Base-by-base conservation (phyloP, 2,329 filamentous ascomycete genomes). In the Ophiostoma novo-ulmi region DNA sequence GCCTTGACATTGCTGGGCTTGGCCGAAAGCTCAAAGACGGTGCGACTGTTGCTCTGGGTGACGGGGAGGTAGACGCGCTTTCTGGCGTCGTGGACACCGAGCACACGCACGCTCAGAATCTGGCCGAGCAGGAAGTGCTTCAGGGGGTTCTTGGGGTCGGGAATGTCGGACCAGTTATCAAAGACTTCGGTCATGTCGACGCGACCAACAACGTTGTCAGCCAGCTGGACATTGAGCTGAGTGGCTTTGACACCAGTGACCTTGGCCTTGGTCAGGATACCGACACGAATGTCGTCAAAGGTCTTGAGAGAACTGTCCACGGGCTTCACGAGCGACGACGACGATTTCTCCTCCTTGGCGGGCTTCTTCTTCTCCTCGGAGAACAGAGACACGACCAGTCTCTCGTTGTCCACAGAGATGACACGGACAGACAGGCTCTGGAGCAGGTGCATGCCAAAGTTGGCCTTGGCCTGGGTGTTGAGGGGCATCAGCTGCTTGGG, bases 51-150 rank as follows among this genome's bases (percentile, higher is more conserved):
- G 65, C 93, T 88, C 80, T 98, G 94, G 52, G 91, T 91, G 76
- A 99, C 92, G 2, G 95, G 94, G 61, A 99, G 84, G 81, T 97
- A 99, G 65, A 91, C 89, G 80, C 97, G 92, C 75, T 92, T 96
- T 74, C 91, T 89, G 68, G 93, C 91, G 80, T 97, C 93, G 77
- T 98, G 94, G 41, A 96, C 85, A 73, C 94, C 94, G 48, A 98
- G 83, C 52, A 97, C 86, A 76, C 89, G 91, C 55, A 94, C 93
- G 17, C 86, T 82, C 39, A 97, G 80, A 65, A 88, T 81, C 71
- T 94, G 87, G 75, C 91, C 91, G 68, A 85, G 82, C 73, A 87
- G 85, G 80, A 97, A 96, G 73, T 86, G 85, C 70, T 84, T 83
- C n/a, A 98, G 83, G 1, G 95, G 94, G 38, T 88, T 84, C 79